These are phyloP conservation scores for Magnusiomyces tetraspermus DNA, from an alignment of 1,139 yeast genomes.

Conservation along the genomic window DNA sequence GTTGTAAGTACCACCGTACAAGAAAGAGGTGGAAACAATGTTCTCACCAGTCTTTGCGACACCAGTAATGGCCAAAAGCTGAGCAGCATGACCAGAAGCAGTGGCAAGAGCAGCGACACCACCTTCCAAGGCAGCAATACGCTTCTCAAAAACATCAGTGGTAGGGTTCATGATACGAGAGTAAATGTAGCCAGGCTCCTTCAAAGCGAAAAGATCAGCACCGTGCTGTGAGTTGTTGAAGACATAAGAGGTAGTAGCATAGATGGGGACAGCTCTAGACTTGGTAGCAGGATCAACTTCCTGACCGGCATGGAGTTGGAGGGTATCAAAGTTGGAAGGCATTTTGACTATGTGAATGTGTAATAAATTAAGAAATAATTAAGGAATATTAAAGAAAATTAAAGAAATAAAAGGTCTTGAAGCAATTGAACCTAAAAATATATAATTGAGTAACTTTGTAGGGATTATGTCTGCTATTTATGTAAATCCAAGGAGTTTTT, in stretches of 20 bases:
- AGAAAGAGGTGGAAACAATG: slow-evolving; percentile 73
- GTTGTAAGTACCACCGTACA: slow-evolving; percentile 95
- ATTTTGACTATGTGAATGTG: slow-evolving; percentile 13
- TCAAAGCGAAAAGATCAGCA: slow-evolving; percentile 77
- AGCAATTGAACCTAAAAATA: no score
- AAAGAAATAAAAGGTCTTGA: no score
- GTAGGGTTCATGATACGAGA: slow-evolving; percentile 92
- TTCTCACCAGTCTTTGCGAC: slow-evolving; percentile 86
- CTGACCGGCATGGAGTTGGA: slow-evolving; percentile 91
- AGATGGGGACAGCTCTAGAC: slow-evolving; percentile 89
- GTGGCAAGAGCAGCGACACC: slow-evolving; percentile 90
- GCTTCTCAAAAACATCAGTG: slow-evolving; percentile 76
- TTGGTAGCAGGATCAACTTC: slow-evolving; percentile 47
- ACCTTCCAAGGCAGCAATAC: slow-evolving; percentile 86
- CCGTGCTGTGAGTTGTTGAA: slow-evolving; percentile 86
- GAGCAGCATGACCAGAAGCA: slow-evolving; percentile 94
- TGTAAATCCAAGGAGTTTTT: no score
- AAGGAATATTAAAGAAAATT: no score
- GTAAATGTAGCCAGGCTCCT: slow-evolving; percentile 76
- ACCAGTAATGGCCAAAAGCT: slow-evolving; percentile 71
- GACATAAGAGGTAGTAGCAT: slow-evolving; percentile 58
- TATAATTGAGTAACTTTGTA: no score
- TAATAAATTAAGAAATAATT: no score
- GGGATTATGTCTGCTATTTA: no score
- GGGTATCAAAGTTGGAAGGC: slow-evolving; percentile 65